Evolutionary conservation across 352 stramenopile genomes (phyloP), one percentile per base, ranked within the genome.

Genomic region (Phytophthora brassicae): DNA sequence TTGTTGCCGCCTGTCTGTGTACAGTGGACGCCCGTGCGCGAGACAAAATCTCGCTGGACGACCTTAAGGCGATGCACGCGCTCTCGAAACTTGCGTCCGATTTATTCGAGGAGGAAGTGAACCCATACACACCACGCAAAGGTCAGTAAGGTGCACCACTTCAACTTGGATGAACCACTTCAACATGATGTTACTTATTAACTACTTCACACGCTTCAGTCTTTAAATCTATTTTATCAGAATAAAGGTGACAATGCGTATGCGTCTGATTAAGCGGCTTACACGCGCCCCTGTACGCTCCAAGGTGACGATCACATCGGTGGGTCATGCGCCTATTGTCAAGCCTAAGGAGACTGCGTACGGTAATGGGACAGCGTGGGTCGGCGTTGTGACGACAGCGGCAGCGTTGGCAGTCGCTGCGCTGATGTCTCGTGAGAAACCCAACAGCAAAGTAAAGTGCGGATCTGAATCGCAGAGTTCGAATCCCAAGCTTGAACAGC

Each of bases 51-150:
- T 67, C 73, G 4, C 41, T 79, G 33, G 60, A 78, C 9, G 77
- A 89, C 33, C 58, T 72, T 28, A 64, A 56, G 13, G 73, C 66
- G 13, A 80, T 90, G 67, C 53, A 77, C 24, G 66, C 75, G 20
- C 56, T 89, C 19, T 74, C 77, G n/a, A 84, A 80, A 35, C 71
- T 90, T 28, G 77, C 74, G 0, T 76, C 77, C 13, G 79, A 88
- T 50, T 41, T 84, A 4, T 64, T 90, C 35, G 39, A 76, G 50
- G 60, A 77, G 41, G 64, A 77, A 50, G 60, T 74, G 14, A 74
- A 74, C 48, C 60, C 65, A 16, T 77, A 74, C 61, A 79, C 70
- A 2, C 70, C 70, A 19, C 57, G 72, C 17, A 59, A 53, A 2
- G 56, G 22, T 2, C 33, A 56, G n/a, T 36, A 48, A 6, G 42